Evolutionary conservation across 2,329 filamentous ascomycete genomes (phyloP).

Genomic region (Penicillium frequentans): DNA sequence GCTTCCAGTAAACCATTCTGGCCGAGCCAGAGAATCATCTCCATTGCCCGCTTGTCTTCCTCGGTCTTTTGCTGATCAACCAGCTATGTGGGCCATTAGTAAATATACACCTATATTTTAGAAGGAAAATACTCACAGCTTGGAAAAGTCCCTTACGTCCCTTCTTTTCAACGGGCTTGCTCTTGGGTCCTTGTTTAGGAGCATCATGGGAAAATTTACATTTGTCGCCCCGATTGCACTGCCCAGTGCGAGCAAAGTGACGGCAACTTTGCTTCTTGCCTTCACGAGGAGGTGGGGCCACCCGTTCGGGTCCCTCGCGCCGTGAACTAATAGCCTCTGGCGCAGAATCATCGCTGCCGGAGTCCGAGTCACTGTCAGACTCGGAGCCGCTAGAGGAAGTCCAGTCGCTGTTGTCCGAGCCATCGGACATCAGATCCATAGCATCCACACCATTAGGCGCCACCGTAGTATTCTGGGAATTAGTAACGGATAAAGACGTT

Average conservation of each 20-base stretch:
- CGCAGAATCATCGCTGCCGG: conserved; percentile 32
- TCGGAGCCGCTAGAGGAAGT: conserved; percentile 41
- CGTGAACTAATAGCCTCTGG: conserved; percentile 46
- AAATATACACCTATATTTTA: background rate
- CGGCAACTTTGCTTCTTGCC: conserved; percentile 37
- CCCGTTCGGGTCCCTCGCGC: conserved; percentile 40
- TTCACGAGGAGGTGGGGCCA: conserved; percentile 39
- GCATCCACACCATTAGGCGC: conserved; percentile 6
- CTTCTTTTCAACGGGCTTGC: conserved; percentile 23
- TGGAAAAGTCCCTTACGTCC: conserved; percentile 45
- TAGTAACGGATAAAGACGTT: background rate
- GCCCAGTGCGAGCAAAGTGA: conserved; percentile 42
- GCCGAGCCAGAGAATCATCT: conserved; percentile 44
- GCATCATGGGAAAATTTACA: conserved; percentile 46
- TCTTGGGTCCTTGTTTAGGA: conserved; percentile 21
- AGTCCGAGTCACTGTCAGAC: conserved; percentile 22
- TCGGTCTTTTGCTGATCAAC: conserved; percentile 45
- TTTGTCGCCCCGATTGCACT: conserved; percentile 42
- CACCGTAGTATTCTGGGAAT: background rate
- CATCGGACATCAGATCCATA: conserved; percentile 17
- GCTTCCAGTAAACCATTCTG: conserved; percentile 39
- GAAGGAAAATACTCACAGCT: conserved; percentile 34
- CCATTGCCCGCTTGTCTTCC: conserved; percentile 42
- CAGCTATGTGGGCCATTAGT: conserved; percentile 30
- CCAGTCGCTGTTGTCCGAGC: conserved; percentile 34